Evolutionary conservation across 208 protist genomes (phyloP).

Genomic region (Trypanosoma lewisi): DNA sequence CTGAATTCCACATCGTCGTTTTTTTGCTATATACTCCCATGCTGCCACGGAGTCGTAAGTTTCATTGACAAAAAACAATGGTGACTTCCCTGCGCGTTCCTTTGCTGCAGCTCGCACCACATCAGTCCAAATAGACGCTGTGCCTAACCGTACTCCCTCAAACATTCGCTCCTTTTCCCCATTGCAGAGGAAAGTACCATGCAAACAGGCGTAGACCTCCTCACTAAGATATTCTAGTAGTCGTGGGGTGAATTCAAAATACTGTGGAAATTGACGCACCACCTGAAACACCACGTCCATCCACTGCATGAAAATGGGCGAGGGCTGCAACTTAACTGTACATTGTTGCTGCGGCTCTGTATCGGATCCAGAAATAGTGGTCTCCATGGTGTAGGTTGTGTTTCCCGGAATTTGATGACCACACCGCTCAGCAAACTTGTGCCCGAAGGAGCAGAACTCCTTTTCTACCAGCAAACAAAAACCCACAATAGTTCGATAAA

Average conservation of each 20-base stretch:
- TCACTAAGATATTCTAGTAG: conserved; percentile 88
- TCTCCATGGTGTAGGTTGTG: conserved; percentile 40
- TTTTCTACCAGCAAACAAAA: conserved; percentile 95
- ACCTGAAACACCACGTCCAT: conserved; percentile 95
- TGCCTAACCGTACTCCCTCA: conserved; percentile 66
- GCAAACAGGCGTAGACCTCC: conserved; percentile 81
- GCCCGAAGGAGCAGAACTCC: conserved; percentile 94
- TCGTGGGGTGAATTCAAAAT: conserved; percentile 94
- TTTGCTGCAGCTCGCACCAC: conserved; percentile 42
- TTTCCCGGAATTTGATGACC: conserved; percentile 66
- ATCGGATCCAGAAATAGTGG: conserved; percentile 44
- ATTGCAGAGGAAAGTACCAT: conserved; percentile 87
- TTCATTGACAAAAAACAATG: conserved; percentile 65
- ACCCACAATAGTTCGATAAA: conserved; percentile 93
- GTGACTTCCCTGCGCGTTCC: conserved; percentile 50
- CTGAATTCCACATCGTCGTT: conserved; percentile 32
- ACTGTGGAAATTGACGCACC: conserved; percentile 83
- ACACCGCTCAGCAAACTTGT: conserved; percentile 93
- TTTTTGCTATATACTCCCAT: conserved; percentile 54
- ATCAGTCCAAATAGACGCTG: conserved; percentile 74
- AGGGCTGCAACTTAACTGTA: conserved; percentile 52
- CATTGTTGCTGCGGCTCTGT: conserved; percentile 33
- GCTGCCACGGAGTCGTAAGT: conserved; percentile 61
- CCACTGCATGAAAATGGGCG: conserved; percentile 95
- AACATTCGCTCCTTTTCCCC: conserved; percentile 73